A percentile compares a stretch with the other conserved stretches of the same genome.
Conservation (phyloP, 805 yeast genomes). For the Candida maltosa region DNA sequence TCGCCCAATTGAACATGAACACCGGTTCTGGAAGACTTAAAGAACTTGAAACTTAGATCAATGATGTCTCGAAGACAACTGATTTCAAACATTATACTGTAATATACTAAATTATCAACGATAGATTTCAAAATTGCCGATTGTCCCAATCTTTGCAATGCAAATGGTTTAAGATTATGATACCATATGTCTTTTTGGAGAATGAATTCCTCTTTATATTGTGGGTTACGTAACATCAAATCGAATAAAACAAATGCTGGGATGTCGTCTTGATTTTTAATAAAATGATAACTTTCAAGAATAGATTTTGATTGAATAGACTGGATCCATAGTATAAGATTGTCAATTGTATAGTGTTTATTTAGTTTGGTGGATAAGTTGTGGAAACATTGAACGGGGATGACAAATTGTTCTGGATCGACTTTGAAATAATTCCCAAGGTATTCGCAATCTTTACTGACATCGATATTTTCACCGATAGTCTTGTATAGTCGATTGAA, state of each 20-base stretch:
- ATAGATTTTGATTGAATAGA: constrained; percentile 30
- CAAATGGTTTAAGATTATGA: constrained; percentile 20
- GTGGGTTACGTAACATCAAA: constrained; percentile 35
- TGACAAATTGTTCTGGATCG: background rate
- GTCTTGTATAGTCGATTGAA: too few species aligned
- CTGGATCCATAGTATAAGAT: constrained; percentile 25
- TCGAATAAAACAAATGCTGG: constrained; percentile 41
- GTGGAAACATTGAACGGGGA: constrained; percentile 3
- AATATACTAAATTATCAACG: constrained; percentile 26
- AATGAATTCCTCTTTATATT: constrained; percentile 24
- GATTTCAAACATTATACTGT: constrained; percentile 23
- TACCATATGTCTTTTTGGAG: constrained; percentile 38
- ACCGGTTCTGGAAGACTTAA: constrained; percentile 18
- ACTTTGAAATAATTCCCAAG: too few species aligned
- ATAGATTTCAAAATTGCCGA: constrained; percentile 15
- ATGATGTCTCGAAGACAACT: constrained; percentile 17
- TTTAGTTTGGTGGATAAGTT: background rate
- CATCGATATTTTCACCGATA: too few species aligned
- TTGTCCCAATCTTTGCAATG: constrained; percentile 17
- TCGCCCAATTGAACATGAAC: constrained; percentile 17
- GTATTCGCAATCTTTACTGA: too few species aligned
- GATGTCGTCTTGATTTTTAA: constrained; percentile 24
- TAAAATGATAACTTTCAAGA: constrained; percentile 26
- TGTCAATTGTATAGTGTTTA: constrained; percentile 1
- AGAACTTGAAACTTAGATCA: constrained; percentile 13